A percentile compares a stretch with the other conserved stretches of the same genome.
Evolutionary conservation across 305 asterid genomes (phyloP).

Genomic region (Salvia sclarea): DNA sequence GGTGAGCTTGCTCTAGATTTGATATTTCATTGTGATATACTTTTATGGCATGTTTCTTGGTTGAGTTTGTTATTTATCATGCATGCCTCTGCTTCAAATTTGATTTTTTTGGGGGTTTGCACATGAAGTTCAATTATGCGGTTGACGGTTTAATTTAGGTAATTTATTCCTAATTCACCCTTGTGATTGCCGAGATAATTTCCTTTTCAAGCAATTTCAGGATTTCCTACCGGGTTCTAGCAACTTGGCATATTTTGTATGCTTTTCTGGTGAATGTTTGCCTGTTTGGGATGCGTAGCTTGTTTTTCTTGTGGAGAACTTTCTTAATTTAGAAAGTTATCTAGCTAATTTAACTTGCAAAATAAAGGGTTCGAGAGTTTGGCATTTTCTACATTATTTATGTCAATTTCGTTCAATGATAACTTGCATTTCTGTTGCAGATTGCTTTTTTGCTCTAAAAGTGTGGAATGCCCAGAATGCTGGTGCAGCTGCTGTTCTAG

Average conservation of each 20-base stretch:
- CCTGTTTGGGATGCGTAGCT: neutral
- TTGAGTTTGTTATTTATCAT: conserved; percentile 1
- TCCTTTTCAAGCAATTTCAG: neutral
- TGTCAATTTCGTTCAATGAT: conserved; percentile 14
- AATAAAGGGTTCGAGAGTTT: neutral
- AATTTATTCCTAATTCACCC: neutral
- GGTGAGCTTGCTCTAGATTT: conserved; percentile 7
- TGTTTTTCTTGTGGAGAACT: neutral
- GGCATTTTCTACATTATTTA: neutral
- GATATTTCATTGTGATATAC: neutral
- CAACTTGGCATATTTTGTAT: no score
- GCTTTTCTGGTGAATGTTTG: no score
- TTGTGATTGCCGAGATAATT: conserved; percentile 18
- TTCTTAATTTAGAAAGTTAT: neutral
- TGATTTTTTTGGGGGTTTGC: neutral
- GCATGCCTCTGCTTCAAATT: conserved; percentile 21
- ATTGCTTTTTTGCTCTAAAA: conserved; percentile 84
- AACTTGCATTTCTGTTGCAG: conserved; percentile 47
- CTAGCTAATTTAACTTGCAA: neutral
- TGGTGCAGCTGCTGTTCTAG: conserved; percentile 91
- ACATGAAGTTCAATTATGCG: conserved; percentile 3
- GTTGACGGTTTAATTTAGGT: neutral
- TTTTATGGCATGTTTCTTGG: neutral
- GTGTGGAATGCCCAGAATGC: conserved; percentile 98
- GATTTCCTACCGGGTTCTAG: no score